Conservation (phyloP, 371 early-diverging fungal species). For the Mucor mucedo region DNA sequence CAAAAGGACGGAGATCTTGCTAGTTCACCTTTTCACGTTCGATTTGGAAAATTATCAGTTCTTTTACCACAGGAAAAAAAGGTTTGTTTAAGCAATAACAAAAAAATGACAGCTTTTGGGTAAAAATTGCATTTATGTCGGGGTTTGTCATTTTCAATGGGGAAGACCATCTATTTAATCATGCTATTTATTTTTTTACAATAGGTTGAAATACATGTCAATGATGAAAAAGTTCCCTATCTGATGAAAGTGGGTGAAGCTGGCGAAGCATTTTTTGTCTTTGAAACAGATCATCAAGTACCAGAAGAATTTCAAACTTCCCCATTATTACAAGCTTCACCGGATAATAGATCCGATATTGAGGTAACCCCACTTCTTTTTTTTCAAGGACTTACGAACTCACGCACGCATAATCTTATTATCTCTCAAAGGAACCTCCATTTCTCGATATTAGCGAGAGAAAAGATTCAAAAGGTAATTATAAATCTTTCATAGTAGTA, state of each 20-base stretch:
- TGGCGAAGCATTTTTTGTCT: slow-evolving; percentile 98
- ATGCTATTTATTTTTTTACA: neutral
- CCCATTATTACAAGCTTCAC: slow-evolving; percentile 77
- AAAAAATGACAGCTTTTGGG: slow-evolving; percentile 8
- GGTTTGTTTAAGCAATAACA: slow-evolving; percentile 37
- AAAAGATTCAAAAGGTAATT: slow-evolving; percentile 20
- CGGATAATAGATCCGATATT: slow-evolving; percentile 22
- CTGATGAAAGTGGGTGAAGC: slow-evolving; percentile 98
- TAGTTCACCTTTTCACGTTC: slow-evolving; percentile 97
- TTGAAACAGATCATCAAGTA: slow-evolving; percentile 83
- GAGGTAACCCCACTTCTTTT: slow-evolving; percentile 29
- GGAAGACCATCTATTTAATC: neutral
- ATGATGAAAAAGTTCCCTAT: slow-evolving; percentile 78
- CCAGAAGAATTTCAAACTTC: slow-evolving; percentile 91
- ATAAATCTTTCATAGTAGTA: neutral
- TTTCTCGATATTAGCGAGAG: slow-evolving; percentile 48
- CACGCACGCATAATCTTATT: neutral
- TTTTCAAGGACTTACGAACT: neutral
- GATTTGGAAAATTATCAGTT: slow-evolving; percentile 96
- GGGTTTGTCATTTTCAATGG: neutral
- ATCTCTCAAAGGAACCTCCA: slow-evolving; percentile 40
- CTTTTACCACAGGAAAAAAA: slow-evolving; percentile 87
- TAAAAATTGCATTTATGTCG: neutral
- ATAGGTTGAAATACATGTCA: slow-evolving; percentile 75
- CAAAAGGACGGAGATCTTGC: slow-evolving; percentile 77